Conservation (phyloP, 164 flowering plant species). For the Cinnamomum chago region DNA sequence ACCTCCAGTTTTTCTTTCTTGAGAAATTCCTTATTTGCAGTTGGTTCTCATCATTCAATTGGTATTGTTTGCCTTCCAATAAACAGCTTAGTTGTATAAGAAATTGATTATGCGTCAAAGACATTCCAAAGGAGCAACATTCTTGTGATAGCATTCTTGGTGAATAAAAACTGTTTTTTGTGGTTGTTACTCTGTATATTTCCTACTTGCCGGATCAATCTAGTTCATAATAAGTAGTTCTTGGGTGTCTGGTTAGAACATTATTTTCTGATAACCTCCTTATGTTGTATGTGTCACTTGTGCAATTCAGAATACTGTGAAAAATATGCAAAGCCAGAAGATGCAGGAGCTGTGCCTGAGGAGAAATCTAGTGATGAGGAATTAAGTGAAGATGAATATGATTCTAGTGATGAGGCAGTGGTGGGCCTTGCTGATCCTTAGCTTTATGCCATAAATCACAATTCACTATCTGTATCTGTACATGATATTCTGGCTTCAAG, state of each 20-base stretch:
- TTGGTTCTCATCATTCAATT: too few relatives aligned
- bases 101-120: too few relatives aligned
- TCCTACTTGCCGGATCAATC: not conserved
- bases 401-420: conserved; percentile 49
- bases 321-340: conserved; percentile 61
- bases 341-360: conserved; percentile 43
- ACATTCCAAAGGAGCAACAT: too few relatives aligned
- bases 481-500: conserved; percentile 23
- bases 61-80: too few relatives aligned
- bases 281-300: not conserved
- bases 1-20: too few relatives aligned
- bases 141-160: too few relatives aligned
- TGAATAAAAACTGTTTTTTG: too few relatives aligned
- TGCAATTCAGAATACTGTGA: conserved; percentile 48
- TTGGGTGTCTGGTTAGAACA: too few relatives aligned
- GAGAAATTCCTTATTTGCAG: too few relatives aligned
- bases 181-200: not conserved
- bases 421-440: conserved; percentile 44
- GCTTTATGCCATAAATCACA: not conserved
- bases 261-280: too few relatives aligned
- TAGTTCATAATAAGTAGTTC: not conserved
- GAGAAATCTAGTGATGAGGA: conserved; percentile 59
- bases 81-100: too few relatives aligned
- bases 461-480: conserved; percentile 24
- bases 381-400: conserved; percentile 51